A percentile compares a stretch with the other conserved stretches of the same genome.
Evolutionary conservation across 208 protist genomes (phyloP).

Genomic region (Crithidia expoeki): DNA sequence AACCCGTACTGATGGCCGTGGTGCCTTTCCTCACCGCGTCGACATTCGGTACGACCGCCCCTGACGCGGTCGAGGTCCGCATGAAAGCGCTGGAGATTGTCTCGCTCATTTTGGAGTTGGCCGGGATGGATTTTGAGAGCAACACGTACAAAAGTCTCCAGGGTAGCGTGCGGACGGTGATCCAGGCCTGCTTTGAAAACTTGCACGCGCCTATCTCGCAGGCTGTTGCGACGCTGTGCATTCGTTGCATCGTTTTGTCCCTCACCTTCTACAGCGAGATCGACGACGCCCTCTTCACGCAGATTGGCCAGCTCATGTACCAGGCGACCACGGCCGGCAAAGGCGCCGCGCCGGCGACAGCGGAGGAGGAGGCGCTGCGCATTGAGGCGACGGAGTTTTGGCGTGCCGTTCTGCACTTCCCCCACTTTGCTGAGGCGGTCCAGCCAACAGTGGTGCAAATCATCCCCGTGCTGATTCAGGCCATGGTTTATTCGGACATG

Average conservation of each 20-base stretch:
- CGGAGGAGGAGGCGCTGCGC: slow-evolving; percentile 63
- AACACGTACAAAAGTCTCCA: slow-evolving; percentile 66
- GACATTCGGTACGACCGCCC: slow-evolving; percentile 22
- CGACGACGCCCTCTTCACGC: slow-evolving; percentile 52
- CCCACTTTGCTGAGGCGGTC: slow-evolving; percentile 66
- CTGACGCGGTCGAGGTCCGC: slow-evolving; percentile 47
- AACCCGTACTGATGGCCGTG: slow-evolving; percentile 47
- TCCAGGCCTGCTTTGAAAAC: slow-evolving; percentile 74
- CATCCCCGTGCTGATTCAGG: slow-evolving; percentile 81
- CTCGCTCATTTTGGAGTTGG: slow-evolving; percentile 62
- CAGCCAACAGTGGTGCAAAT: slow-evolving; percentile 54
- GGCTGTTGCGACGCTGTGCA: slow-evolving; percentile 50
- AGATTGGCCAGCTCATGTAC: slow-evolving; percentile 65
- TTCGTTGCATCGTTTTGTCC: slow-evolving; percentile 71
- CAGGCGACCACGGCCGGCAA: slow-evolving; percentile 46
- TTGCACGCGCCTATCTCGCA: slow-evolving; percentile 52
- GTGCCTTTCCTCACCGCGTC: slow-evolving; percentile 49
- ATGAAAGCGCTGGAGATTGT: slow-evolving; percentile 68
- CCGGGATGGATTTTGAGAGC: slow-evolving; percentile 58
- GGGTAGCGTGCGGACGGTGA: slow-evolving; percentile 40
- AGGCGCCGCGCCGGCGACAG: slow-evolving; percentile 17
- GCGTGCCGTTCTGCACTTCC: slow-evolving; percentile 72
- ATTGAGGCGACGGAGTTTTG: slow-evolving; percentile 90
- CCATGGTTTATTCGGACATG: slow-evolving; percentile 92
- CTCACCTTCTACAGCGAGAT: slow-evolving; percentile 71